Conservation (phyloP, 2,329 filamentous ascomycete species). For the Fonsecaea nubica region DNA sequence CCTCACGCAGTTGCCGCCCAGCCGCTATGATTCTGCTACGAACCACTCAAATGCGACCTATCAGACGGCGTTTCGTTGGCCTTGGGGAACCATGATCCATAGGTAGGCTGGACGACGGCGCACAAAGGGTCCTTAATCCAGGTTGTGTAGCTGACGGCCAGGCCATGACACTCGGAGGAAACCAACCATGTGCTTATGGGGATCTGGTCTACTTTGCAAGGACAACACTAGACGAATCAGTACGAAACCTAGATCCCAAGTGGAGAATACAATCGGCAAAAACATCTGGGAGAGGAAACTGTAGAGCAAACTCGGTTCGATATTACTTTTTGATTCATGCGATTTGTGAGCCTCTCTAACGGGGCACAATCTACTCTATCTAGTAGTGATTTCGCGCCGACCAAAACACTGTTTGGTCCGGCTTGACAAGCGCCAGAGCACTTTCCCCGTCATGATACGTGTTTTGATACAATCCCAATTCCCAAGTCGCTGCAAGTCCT, state of each 20-base stretch:
- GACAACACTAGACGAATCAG: not conserved
- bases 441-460: not conserved
- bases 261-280: not conserved
- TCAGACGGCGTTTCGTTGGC: not conserved
- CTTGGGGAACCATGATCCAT: not conserved
- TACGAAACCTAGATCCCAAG: not conserved
- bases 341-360: not conserved
- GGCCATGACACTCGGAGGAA: too few species aligned
- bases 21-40: not conserved
- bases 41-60: not conserved
- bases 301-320: not conserved
- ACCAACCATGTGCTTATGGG: too few species aligned
- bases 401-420: not conserved
- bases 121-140: too few species aligned
- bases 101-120: not conserved
- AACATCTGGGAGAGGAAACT: not conserved
- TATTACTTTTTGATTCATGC: not conserved
- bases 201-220: not conserved
- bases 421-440: not conserved
- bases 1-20: not conserved
- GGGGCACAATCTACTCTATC: not conserved
- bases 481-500: not conserved
- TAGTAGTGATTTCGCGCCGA: not conserved
- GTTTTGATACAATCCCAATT: not conserved
- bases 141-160: too few species aligned